A percentile compares a stretch with the other conserved stretches of the same genome.
Evolutionary conservation across 1,139 yeast genomes (phyloP).

Genomic region (Geotrichum candidum): DNA sequence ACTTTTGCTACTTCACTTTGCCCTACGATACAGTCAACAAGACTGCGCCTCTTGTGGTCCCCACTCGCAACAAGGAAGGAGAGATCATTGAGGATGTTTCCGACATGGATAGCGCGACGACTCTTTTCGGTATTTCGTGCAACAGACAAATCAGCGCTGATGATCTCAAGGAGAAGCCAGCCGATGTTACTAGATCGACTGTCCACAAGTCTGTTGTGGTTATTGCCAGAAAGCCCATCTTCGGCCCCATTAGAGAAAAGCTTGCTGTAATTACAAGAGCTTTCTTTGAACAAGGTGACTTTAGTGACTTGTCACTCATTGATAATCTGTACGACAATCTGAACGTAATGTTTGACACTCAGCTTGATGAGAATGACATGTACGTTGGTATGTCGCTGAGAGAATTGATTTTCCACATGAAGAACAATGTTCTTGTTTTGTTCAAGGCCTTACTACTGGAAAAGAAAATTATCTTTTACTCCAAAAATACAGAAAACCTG

Average conservation of each 20-base stretch:
- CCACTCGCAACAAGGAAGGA: constrained; percentile 32
- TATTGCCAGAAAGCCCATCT: constrained; percentile 79
- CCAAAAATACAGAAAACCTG: constrained; percentile 74
- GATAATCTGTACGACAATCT: constrained; percentile 71
- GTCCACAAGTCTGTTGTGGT: constrained; percentile 91
- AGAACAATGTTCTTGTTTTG: constrained; percentile 56
- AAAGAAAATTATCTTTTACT: constrained; percentile 57
- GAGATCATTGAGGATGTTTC: constrained; percentile 29
- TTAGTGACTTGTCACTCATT: constrained; percentile 62
- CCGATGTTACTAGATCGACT: constrained; percentile 76
- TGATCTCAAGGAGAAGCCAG: constrained; percentile 51
- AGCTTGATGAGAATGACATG: constrained; percentile 48
- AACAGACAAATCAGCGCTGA: constrained; percentile 72
- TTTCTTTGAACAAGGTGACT: constrained; percentile 74
- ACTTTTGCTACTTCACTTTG: constrained; percentile 84
- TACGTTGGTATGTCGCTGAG: constrained; percentile 74
- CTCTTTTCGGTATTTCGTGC: constrained; percentile 90
- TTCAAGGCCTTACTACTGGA: constrained; percentile 76
- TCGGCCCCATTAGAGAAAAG: constrained; percentile 79
- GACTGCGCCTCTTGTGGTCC: constrained; percentile 44
- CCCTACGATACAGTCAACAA: constrained; percentile 59
- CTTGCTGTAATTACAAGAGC: constrained; percentile 83
- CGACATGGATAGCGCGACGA: constrained; percentile 48
- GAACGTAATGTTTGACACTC: constrained; percentile 40
- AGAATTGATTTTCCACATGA: constrained; percentile 55